phyloP scores from a whole-genome alignment of 2,329 filamentous ascomycete genomes.

The Fusarium devonianum region DNA sequence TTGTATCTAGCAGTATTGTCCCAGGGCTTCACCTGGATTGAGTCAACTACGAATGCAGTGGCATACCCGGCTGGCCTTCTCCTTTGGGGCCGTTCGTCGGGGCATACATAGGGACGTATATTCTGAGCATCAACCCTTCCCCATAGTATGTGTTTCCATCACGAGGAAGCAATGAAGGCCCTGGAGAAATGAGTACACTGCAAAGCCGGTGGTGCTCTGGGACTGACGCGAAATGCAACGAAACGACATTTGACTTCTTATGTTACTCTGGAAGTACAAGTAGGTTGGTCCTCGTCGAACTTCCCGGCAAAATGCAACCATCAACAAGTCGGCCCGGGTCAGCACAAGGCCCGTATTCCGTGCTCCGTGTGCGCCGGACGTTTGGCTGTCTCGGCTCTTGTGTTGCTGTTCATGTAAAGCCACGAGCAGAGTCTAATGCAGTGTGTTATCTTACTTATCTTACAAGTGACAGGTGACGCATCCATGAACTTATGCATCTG shows the following conservation, averaged over 20 bases:
- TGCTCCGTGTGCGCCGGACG: conserved; percentile 16
- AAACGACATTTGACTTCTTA: neutral
- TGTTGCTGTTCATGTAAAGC: neutral
- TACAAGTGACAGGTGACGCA: conserved; percentile 4
- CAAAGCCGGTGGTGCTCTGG: too few relatives aligned
- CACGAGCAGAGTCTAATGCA: conserved; percentile 4
- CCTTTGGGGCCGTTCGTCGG: too few relatives aligned
- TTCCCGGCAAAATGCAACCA: conserved; percentile 7
- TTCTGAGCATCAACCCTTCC: too few relatives aligned
- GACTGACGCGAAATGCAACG: neutral
- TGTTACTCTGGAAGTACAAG: neutral
- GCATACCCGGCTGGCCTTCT: too few relatives aligned
- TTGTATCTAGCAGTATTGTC: too few relatives aligned
- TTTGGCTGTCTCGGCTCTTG: neutral
- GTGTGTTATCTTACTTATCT: neutral
- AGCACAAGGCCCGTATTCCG: neutral
- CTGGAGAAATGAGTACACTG: too few relatives aligned
- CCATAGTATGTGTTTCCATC: too few relatives aligned
- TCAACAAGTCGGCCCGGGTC: conserved; percentile 21
- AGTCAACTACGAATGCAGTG: too few relatives aligned
- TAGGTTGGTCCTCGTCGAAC: conserved; percentile 3
- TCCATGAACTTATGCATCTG: neutral
- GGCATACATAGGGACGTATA: too few relatives aligned
- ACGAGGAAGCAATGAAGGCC: too few relatives aligned
- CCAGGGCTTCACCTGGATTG: too few relatives aligned